Base-by-base conservation (phyloP, 1,284 basidiomycete species). In the Microbotryum intermedium region DNA sequence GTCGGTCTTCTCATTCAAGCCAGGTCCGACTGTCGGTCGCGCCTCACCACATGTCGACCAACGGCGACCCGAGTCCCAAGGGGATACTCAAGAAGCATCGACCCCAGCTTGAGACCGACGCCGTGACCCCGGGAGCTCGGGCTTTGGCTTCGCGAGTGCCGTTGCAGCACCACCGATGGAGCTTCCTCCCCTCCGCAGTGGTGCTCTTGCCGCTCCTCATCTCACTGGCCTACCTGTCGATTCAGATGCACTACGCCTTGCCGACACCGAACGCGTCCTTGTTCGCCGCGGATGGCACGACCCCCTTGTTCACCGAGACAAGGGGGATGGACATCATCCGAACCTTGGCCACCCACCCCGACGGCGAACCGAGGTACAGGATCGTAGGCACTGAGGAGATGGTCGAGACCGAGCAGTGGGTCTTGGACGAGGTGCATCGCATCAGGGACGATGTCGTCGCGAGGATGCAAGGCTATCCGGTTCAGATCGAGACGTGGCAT, bases 301-400 rank as follows among this genome's bases (percentile, higher is more conserved):
- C 53, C 0, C 58, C 66, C 25, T 4, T 50, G 8, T 68, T 68
- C 47, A 55, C 44, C 49, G 67, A 68, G 46, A 9, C n/a, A 2
- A 26, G 52, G 11, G 67, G 64, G 11, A 57, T 68, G 61, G 13
- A 45, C 23, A 60, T 59, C 58, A 66, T 68, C 20, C 28, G 28
- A 16, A 58, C 64, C 57, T 44, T 68, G n/a, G 52, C 67, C 0
- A 53, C 50, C 2, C 63, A 68, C 55, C 48, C 49, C 4, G 64
- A 66, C 28, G 65, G 51, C 0, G 57, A 56, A 0, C 67, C 67
- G 3, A 46, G 93, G 5, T 97, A 86, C 76, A 82, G 94, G 47
- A 94, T 89, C 0, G 89, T 95, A 20, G 94, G 94, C 1, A 94
- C 92, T 0, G 79, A 81, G 46, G 88, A 97, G 73, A 91, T 97